phyloP scores from a whole-genome alignment of 345 rosid species.

The Leavenworthia alabamica region DNA sequence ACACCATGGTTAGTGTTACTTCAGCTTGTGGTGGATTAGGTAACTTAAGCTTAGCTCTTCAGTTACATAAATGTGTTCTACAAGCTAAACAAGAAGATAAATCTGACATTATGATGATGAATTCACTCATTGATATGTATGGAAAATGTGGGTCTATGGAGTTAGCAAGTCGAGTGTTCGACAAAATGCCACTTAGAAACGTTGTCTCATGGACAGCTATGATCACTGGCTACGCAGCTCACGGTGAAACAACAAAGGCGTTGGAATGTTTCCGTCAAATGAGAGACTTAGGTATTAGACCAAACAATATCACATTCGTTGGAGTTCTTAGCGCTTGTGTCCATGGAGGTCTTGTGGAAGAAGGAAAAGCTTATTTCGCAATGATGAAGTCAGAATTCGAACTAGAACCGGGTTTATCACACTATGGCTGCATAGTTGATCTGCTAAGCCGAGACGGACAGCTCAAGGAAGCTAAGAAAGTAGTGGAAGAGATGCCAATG shows the following conservation, averaged over 20 bases:
- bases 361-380: constrained; percentile 51
- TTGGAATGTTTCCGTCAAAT: constrained; percentile 47
- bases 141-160: constrained; percentile 91
- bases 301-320: constrained; percentile 66
- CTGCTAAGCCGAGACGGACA: constrained; percentile 63
- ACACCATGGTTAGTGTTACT: constrained; percentile 65
- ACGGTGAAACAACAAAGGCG: constrained; percentile 64
- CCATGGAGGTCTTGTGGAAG: constrained; percentile 71
- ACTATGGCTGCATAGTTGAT: constrained; percentile 83
- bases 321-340: constrained; percentile 80
- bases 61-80: constrained; percentile 64
- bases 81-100: constrained; percentile 41
- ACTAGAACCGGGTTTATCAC: constrained; percentile 45
- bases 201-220: constrained; percentile 85
- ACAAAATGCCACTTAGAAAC: constrained; percentile 39
- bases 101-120: constrained; percentile 54
- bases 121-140: constrained; percentile 68
- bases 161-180: constrained; percentile 51
- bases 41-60: constrained; percentile 54
- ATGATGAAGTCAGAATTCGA: constrained; percentile 53
- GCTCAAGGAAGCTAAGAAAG: constrained; percentile 59
- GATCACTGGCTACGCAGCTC: constrained; percentile 62
- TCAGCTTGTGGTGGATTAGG: constrained; percentile 80
- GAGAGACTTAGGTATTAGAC: constrained; percentile 49
- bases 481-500: constrained; percentile 76